Percentiles rank a stretch among this genome's conserved stretches.
Evolutionary conservation across 352 stramenopile genomes (phyloP).

Genomic region (Pythium phragmitis): DNA sequence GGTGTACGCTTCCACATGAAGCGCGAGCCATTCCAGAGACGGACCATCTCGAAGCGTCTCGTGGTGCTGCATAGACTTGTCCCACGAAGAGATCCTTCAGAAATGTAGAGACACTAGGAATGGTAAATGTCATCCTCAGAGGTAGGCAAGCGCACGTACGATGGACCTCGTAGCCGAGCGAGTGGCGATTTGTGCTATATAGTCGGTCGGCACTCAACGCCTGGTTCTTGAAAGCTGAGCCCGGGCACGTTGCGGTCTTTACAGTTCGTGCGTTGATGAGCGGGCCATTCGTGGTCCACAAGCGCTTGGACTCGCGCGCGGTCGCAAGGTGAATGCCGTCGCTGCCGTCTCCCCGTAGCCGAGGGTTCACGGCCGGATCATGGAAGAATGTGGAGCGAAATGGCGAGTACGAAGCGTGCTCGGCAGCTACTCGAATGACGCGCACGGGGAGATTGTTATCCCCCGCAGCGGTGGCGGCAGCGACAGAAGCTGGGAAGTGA

Average conservation of each 20-base stretch:
- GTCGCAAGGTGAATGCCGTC: slow-evolving; percentile 33
- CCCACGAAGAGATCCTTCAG: slow-evolving; percentile 53
- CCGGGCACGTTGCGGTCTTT: slow-evolving; percentile 54
- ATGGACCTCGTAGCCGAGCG: slow-evolving; percentile 65
- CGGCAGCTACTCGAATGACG: slow-evolving; percentile 23
- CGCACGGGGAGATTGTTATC: slow-evolving; percentile 6
- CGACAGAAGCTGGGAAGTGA: slow-evolving; percentile 1
- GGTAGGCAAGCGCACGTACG: slow-evolving; percentile 31
- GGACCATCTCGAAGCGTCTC: slow-evolving; percentile 51
- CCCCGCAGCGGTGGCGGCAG: slow-evolving; percentile 1
- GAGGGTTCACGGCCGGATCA: slow-evolving; percentile 47
- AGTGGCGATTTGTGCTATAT: slow-evolving; percentile 59
- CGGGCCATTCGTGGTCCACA: slow-evolving; percentile 49
- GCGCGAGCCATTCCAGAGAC: background rate
- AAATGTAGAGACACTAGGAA: background rate
- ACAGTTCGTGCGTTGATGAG: slow-evolving; percentile 45
- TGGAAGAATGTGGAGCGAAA: slow-evolving; percentile 74
- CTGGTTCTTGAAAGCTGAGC: slow-evolving; percentile 66
- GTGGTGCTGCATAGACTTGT: slow-evolving; percentile 67
- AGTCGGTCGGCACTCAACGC: slow-evolving; percentile 59
- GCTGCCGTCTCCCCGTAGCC: slow-evolving; percentile 37
- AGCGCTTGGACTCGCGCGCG: slow-evolving; percentile 44
- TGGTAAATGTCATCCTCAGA: background rate
- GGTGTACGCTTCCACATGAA: background rate
- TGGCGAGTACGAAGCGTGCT: slow-evolving; percentile 37